These are phyloP conservation scores for Massariosphaeria phaeospora DNA, from an alignment of 495 filamentous ascomycete species.

Conservation along the genomic window DNA sequence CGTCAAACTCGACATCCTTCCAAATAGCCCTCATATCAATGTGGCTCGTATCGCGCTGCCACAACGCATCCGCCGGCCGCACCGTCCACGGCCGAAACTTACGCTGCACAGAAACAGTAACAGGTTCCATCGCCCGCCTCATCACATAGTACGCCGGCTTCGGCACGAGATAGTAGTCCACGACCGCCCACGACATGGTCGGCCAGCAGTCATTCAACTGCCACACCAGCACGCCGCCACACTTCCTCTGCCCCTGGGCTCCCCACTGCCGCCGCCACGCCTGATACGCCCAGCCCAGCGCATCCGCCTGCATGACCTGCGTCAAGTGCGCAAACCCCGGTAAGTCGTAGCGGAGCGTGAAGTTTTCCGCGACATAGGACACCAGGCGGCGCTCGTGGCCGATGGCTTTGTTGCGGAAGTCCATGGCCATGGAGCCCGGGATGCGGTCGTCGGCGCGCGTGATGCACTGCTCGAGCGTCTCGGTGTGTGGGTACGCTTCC, in stretches of 20 bases:
- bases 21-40: conserved; percentile 10
- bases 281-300: conserved; percentile 24
- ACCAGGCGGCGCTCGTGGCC: conserved; percentile 24
- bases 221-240: conserved; percentile 29
- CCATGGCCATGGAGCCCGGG: conserved; percentile 22
- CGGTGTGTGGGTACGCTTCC: conserved; percentile 26
- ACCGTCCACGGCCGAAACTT: conserved; percentile 16
- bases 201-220: conserved; percentile 32
- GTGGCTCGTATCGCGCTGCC: conserved; percentile 18
- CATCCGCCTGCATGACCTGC: conserved; percentile 29
- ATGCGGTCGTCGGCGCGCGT: conserved; percentile 40
- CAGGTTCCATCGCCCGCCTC: conserved; percentile 14
- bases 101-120: conserved; percentile 19
- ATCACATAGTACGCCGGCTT: conserved; percentile 31
- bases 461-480: conserved; percentile 23
- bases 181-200: conserved; percentile 43
- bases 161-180: conserved; percentile 21
- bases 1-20: conserved; percentile 19
- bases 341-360: conserved; percentile 26
- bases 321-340: conserved; percentile 22
- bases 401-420: conserved; percentile 29
- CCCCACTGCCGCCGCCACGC: conserved; percentile 25
- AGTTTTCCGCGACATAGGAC: conserved; percentile 24
- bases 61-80: conserved; percentile 15
- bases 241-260: conserved; percentile 10